Base-by-base conservation (phyloP, 2,329 filamentous ascomycete species). In the Didymella segeticola region DNA sequence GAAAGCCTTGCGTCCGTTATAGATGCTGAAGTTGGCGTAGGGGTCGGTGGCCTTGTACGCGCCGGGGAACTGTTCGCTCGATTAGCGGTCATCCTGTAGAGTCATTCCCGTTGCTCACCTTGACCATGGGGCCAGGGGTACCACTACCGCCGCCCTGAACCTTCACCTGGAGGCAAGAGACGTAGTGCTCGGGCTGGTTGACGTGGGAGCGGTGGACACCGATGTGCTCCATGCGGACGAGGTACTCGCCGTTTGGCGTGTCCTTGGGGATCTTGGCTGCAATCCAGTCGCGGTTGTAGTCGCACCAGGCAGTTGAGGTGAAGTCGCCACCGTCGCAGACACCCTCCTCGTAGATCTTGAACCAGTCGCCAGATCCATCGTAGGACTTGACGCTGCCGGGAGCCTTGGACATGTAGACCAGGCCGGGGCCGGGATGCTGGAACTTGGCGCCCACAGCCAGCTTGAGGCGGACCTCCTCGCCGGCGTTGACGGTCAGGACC, bases 161-260 rank as follows among this genome's bases (percentile, higher is more conserved):
- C 60, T 75, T 73, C 52, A 80, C 51, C 66, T 80, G 78, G 0
- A 73, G 68, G 64, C 77, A 80, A 3, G 69, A 67, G 41, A 62
- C 62, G 43, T 79, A 80, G 63, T 79, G 78, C 68, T 79, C 71
- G n/a, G 72, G 68, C 47, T 72, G 68, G 30, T 63, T 63, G 34
- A 58, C 58, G 37, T 55, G 62, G 46, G 76, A 60, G 33, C 57
- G 57, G 45, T 63, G 61, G 22, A 63, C 66, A 33, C 67, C 77
- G 33, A 80, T 77, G 53, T 79, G 77, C 67, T 80, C 78, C 33
- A 74, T 64, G 12, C 77, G 71, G 19, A 78, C 59, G 17, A 80
- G 67, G 62, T 80, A 79, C 61, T 79, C 66, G n/a, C 78, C 78
- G 22, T 67, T 60, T 12, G 77, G 76, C 9, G 70, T 72, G 22